phyloP scores from a whole-genome alignment of 2,329 filamentous ascomycete genomes.

The Calonectria pseudoturangicola region DNA sequence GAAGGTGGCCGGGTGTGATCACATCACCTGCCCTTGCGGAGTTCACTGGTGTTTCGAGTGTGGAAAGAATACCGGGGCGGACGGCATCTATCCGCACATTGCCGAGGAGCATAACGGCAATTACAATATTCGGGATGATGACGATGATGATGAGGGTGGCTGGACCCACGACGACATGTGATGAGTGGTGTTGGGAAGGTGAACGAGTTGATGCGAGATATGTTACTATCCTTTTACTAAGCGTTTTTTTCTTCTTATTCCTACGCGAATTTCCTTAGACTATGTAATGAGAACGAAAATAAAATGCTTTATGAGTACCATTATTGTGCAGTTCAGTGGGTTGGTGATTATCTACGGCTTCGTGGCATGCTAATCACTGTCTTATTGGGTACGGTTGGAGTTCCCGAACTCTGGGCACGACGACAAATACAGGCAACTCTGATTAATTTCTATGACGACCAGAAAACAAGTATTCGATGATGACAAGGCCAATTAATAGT shows the following conservation, averaged over 20 bases:
- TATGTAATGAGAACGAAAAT: neutral
- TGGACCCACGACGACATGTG: slow-evolving; percentile 35
- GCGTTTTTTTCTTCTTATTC: neutral
- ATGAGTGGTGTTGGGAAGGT: neutral
- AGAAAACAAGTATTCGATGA: neutral
- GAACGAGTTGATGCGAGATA: slow-evolving; percentile 18
- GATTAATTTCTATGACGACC: neutral
- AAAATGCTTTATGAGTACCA: neutral
- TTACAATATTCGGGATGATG: slow-evolving; percentile 49
- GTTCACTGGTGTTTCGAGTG: slow-evolving; percentile 65
- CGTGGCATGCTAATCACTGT: too few species aligned
- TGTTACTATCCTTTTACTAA: slow-evolving; percentile 6
- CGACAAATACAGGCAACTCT: too few species aligned
- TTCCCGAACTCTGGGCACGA: too few species aligned
- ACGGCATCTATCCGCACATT: slow-evolving; percentile 63
- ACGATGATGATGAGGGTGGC: slow-evolving; percentile 45
- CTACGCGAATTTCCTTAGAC: neutral
- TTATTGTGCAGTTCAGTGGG: neutral
- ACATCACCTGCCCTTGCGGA: slow-evolving; percentile 62
- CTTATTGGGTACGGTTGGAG: too few species aligned
- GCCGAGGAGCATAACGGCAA: slow-evolving; percentile 56
- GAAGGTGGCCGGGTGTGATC: slow-evolving; percentile 62
- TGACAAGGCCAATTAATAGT: neutral
- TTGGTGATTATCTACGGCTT: neutral
- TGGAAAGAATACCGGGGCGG: slow-evolving; percentile 52